A percentile compares a stretch with the other conserved stretches of the same genome.
phyloP scores from a whole-genome alignment of 1,284 basidiomycete genomes.

The Puccinia hordei region DNA sequence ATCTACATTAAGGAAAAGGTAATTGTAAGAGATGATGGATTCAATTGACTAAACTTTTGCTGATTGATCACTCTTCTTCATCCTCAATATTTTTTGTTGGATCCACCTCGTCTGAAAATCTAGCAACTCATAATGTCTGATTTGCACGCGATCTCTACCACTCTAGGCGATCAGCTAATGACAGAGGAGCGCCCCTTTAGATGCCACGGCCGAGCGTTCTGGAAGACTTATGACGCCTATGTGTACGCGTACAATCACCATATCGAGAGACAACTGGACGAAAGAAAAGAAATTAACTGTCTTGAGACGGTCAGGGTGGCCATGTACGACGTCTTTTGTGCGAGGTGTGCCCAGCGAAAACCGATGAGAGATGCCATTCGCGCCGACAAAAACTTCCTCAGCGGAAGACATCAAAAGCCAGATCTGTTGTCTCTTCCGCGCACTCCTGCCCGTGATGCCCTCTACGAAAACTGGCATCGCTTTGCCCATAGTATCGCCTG shows the following conservation, averaged over 20 bases:
- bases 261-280: neutral
- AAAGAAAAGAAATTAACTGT: neutral
- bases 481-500: neutral
- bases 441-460: neutral
- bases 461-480: constrained; percentile 5
- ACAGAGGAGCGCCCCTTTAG: neutral
- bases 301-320: neutral
- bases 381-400: neutral
- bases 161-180: neutral
- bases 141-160: neutral
- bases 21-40: too few relatives aligned
- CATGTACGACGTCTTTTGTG: constrained; percentile 9
- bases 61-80: neutral
- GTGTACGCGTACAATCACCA: neutral
- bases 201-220: neutral
- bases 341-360: neutral
- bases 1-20: too few relatives aligned
- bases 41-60: neutral
- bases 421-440: neutral
- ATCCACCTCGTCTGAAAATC: neutral
- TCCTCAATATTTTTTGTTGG: neutral
- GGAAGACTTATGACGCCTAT: neutral
- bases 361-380: constrained; percentile 8
- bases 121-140: neutral
- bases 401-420: constrained; percentile 8